These are phyloP conservation scores for Raffaelea albimanens DNA, from an alignment of 2,329 filamentous ascomycete species.

Conservation along the genomic window DNA sequence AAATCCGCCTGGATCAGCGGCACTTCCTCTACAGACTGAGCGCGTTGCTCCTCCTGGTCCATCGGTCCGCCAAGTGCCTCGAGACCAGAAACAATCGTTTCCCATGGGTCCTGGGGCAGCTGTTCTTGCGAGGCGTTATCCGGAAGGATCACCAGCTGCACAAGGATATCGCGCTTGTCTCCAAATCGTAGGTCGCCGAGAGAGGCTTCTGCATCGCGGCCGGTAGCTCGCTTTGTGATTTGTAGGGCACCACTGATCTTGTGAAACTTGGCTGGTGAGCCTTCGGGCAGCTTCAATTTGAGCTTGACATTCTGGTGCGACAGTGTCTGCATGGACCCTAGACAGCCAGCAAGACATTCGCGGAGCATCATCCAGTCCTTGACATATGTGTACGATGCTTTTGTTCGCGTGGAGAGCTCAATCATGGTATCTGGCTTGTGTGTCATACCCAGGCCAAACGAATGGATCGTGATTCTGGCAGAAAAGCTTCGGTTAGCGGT, in stretches of 20 bases:
- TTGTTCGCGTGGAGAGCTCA: slow-evolving; percentile 87
- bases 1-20: slow-evolving; percentile 93
- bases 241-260: slow-evolving; percentile 96
- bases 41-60: slow-evolving; percentile 76
- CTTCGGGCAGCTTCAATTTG: slow-evolving; percentile 86
- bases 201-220: slow-evolving; percentile 85
- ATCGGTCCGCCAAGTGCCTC: slow-evolving; percentile 84
- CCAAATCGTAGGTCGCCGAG: slow-evolving; percentile 90
- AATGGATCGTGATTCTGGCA: slow-evolving; percentile 82
- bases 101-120: slow-evolving; percentile 89
- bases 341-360: slow-evolving; percentile 86
- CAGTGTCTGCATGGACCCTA: slow-evolving; percentile 82
- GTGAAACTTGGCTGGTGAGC: slow-evolving; percentile 94
- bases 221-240: slow-evolving; percentile 91
- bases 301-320: slow-evolving; percentile 99
- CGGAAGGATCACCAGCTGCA: slow-evolving; percentile 85
- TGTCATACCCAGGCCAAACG: slow-evolving; percentile 89
- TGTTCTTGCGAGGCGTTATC: slow-evolving; percentile 77
- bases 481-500: slow-evolving; percentile 15
- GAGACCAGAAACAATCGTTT: slow-evolving; percentile 89
- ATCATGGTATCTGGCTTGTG: slow-evolving; percentile 99
- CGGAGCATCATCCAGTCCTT: slow-evolving; percentile 99
- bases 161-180: slow-evolving; percentile 86
- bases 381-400: slow-evolving; percentile 95
- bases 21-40: slow-evolving; percentile 83